These are phyloP conservation scores for Linnemannia elongata DNA, from an alignment of 192 early-diverging fungal genomes.

Conservation along the genomic window DNA sequence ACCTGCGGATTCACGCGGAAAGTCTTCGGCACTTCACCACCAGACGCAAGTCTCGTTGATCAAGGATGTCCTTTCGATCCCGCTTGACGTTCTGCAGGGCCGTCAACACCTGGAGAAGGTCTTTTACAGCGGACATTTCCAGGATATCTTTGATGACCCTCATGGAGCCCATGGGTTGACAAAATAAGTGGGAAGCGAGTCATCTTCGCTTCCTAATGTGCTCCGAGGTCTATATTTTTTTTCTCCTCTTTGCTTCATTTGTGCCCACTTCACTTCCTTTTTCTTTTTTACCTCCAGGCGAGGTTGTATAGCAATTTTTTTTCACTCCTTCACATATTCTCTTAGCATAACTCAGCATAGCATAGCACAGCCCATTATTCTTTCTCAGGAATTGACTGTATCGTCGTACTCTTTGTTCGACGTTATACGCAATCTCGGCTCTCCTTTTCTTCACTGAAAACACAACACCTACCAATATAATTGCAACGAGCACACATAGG, in stretches of 20 bases:
- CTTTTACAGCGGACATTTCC: constrained; percentile 10
- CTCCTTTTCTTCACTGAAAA: no score
- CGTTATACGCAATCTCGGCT: no score
- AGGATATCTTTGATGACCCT: constrained; percentile 21
- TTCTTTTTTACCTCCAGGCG: not conserved
- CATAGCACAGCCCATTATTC: no score
- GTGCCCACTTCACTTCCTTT: not conserved
- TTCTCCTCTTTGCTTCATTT: not conserved
- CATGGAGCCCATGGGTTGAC: constrained; percentile 15
- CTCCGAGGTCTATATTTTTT: not conserved
- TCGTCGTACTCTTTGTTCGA: no score
- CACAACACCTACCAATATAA: no score
- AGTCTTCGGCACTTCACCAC: constrained; percentile 38
- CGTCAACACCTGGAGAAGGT: constrained; percentile 28
- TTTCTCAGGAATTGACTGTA: no score
- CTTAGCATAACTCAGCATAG: no score
- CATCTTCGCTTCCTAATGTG: not conserved
- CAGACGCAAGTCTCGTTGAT: constrained; percentile 30
- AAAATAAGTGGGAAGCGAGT: not conserved
- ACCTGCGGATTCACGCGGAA: constrained; percentile 28
- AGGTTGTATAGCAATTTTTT: no score
- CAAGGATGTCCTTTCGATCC: constrained; percentile 26
- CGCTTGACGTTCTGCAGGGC: constrained; percentile 4
- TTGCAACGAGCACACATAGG: no score
- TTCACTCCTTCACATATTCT: no score